These are phyloP conservation scores for Phytophthora pini DNA, from an alignment of 352 stramenopile genomes.

Conservation along the genomic window DNA sequence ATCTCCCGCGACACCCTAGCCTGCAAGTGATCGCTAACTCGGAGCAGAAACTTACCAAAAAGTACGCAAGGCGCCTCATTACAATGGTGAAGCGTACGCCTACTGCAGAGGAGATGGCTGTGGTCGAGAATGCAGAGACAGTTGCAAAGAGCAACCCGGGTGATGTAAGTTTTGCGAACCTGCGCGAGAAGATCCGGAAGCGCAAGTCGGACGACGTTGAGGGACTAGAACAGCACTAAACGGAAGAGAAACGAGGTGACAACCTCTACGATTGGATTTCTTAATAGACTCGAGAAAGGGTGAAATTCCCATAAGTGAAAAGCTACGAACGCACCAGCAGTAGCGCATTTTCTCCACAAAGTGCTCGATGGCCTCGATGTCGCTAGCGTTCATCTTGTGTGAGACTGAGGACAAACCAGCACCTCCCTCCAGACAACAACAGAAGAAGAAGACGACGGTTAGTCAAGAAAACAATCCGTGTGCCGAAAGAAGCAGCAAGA, in stretches of 20 bases:
- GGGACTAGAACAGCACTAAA: slow-evolving; percentile 25
- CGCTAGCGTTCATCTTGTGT: slow-evolving; percentile 44
- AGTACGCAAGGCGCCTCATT: slow-evolving; percentile 85
- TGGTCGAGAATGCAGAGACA: slow-evolving; percentile 11
- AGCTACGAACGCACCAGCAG: slow-evolving; percentile 8
- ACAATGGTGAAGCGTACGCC: slow-evolving; percentile 84
- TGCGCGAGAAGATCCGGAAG: slow-evolving; percentile 80
- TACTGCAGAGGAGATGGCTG: slow-evolving; percentile 23
- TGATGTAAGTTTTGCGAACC: slow-evolving; percentile 71
- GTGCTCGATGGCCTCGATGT: slow-evolving; percentile 36
- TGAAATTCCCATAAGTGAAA: slow-evolving; percentile 1
- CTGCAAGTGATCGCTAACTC: slow-evolving; percentile 80
- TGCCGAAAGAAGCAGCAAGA: background rate
- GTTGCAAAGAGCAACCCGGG: slow-evolving; percentile 29
- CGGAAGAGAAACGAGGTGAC: slow-evolving; percentile 12
- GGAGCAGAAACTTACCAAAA: slow-evolving; percentile 85
- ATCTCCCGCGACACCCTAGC: slow-evolving; percentile 77
- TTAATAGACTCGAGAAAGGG: slow-evolving; percentile 9
- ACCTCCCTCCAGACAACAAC: slow-evolving; percentile 7
- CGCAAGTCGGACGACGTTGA: slow-evolving; percentile 57
- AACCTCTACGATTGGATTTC: slow-evolving; percentile 10
- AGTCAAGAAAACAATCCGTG: background rate
- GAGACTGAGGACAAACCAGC: slow-evolving; percentile 2
- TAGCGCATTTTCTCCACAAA: slow-evolving; percentile 16
- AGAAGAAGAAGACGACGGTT: slow-evolving; percentile 3